Conservation (phyloP, 176 grass and related monocot genomes). For the Aechmea fasciata region DNA sequence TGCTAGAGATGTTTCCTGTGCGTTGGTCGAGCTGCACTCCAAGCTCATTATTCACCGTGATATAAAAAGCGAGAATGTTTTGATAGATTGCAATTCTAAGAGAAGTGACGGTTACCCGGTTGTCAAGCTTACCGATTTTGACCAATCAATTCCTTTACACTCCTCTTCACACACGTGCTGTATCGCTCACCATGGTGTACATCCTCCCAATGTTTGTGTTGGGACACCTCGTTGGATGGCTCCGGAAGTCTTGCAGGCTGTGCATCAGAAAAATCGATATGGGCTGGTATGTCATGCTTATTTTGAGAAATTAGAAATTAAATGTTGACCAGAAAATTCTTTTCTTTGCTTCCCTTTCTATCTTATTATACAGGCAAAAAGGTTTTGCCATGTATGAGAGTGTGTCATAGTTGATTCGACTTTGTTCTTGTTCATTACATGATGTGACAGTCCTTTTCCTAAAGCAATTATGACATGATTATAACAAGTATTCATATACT, state of each 20-base stretch:
- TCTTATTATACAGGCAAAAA: too few species aligned
- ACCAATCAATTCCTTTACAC: conserved; percentile 63
- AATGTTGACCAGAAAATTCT: too few species aligned
- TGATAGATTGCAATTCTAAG: conserved; percentile 56
- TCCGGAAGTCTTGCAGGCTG: conserved; percentile 72
- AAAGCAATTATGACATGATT: too few species aligned
- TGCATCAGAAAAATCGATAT: conserved; percentile 61
- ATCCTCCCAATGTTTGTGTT: conserved; percentile 89
- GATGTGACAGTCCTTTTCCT: too few species aligned
- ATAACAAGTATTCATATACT: too few species aligned
- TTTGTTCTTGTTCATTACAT: too few species aligned
- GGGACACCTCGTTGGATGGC: conserved; percentile 95
- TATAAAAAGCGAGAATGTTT: conserved; percentile 91
- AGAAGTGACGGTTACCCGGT: conserved; percentile 32
- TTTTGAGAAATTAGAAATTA: background rate
- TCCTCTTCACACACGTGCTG: conserved; percentile 80
- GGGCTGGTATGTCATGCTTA: conserved; percentile 51
- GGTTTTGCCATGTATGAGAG: too few species aligned
- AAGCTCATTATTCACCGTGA: conserved; percentile 93
- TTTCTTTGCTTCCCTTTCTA: too few species aligned
- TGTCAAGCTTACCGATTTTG: conserved; percentile 91
- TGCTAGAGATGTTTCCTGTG: conserved; percentile 70
- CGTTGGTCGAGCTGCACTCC: conserved; percentile 63
- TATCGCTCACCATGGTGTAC: conserved; percentile 67
- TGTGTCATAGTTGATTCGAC: too few species aligned